Percentiles rank a stretch among this genome's conserved stretches.
Conservation (phyloP, 2,329 filamentous ascomycete genomes). For the Rutstroemia sp. region DNA sequence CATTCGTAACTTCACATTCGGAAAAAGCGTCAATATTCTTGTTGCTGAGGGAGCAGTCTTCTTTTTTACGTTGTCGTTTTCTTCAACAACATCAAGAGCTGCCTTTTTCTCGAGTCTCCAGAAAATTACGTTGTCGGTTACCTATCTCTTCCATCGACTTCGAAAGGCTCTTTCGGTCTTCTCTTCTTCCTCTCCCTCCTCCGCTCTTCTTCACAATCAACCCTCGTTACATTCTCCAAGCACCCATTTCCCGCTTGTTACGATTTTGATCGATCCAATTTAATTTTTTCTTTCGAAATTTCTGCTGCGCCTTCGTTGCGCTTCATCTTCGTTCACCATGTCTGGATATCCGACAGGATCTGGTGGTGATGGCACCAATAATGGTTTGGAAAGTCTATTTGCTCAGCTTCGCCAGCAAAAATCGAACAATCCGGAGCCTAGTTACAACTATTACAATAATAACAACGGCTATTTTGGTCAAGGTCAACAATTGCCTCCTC, state of each 20-base stretch:
- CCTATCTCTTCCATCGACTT: background rate
- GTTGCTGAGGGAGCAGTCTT: no score
- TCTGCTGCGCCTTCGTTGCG: conserved; percentile 26
- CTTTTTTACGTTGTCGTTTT: no score
- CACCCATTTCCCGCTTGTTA: background rate
- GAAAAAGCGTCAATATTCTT: background rate
- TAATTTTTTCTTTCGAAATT: conserved; percentile 16
- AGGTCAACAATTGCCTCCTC: conserved; percentile 24
- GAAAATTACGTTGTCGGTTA: background rate
- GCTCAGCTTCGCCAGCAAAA: conserved; percentile 29
- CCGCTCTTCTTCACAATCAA: conserved; percentile 1
- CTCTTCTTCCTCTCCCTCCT: background rate
- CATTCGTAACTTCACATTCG: background rate
- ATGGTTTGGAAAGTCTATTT: conserved; percentile 29
- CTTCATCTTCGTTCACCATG: conserved; percentile 25
- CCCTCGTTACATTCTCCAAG: conserved; percentile 3
- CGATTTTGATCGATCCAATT: conserved; percentile 22
- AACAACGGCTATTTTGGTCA: conserved; percentile 24
- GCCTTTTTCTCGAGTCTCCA: background rate
- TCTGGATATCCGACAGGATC: conserved; percentile 28
- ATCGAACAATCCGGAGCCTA: conserved; percentile 22
- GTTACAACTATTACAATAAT: conserved; percentile 25
- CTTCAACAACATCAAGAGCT: background rate
- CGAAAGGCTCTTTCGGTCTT: background rate
- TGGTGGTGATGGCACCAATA: conserved; percentile 15